Evolutionary conservation across 306 rosid species (phyloP), one percentile per base, ranked within the genome.

Genomic region (Dryas drummondii): DNA sequence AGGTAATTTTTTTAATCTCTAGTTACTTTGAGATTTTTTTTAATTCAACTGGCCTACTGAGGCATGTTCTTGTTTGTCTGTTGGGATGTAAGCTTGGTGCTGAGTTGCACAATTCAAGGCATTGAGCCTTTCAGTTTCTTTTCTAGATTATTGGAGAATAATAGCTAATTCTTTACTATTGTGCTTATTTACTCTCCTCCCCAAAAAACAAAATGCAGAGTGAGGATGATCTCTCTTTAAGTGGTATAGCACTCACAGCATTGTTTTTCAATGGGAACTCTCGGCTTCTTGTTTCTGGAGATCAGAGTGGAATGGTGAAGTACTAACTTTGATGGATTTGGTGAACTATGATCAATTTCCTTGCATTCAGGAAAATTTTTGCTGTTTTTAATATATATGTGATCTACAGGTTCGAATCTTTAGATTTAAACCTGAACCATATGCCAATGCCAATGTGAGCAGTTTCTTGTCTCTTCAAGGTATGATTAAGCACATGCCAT

Each of bases 291-390:
- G 84, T 91, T 87, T 87, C 98, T 73, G 98, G 98, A 76, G 96
- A 94, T 71, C 89, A 91, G 60, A 88, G 88, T 76, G 98, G 98
- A 83, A 87, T 48, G 86, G 98, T 94, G 73, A 89, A 83, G 49
- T 80, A 69, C 50, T 51, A 61, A 65, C 72, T n/a, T 19, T 45
- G 47, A 51, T 61, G 15, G 5, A 63, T 72, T 70, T 74, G 32
- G 63, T 65, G 12, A 27, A 4, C 37, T 42, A 9, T 64, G 14
- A 4, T 54, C 27, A 54, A 10, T 69, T 32, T 9, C 13, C 16
- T 59, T 63, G 68, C 40, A 45, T 73, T 15, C 2, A 7, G 71
- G 60, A 52, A 58, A 76, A 65, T 68, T 51, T 63, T 70, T 55
- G n/a, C 59, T 66, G 1, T 54, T 68, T 13, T 64, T 75, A 49